These are phyloP conservation scores for Vanderwaltozyma verrucispora DNA, from an alignment of 805 yeast species.

Conservation along the genomic window DNA sequence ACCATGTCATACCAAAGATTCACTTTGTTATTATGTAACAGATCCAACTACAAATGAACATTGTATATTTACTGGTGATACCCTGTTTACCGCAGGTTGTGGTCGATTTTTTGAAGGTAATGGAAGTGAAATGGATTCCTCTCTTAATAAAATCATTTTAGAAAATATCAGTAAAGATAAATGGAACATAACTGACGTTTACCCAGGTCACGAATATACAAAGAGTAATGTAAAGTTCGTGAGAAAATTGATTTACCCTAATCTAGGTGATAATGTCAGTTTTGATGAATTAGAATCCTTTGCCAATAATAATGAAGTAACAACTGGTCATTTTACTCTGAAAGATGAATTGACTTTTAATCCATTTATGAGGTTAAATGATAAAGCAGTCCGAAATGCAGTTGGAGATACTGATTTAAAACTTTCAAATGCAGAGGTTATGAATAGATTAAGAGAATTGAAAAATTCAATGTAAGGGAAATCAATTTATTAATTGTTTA, in stretches of 20 bases:
- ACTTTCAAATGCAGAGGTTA: constrained; percentile 38
- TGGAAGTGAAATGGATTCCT: constrained; percentile 65
- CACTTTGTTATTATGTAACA: constrained; percentile 72
- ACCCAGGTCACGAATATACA: constrained; percentile 96
- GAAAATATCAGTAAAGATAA: constrained; percentile 39
- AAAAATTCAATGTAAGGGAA: constrained; percentile 39
- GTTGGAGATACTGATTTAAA: constrained; percentile 40
- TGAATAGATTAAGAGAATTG: constrained; percentile 64
- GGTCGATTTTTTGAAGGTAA: constrained; percentile 95
- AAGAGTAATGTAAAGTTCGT: constrained; percentile 71
- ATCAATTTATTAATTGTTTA: not conserved
- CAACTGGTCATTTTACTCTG: constrained; percentile 83
- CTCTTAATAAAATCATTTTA: constrained; percentile 53
- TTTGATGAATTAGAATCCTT: constrained; percentile 44
- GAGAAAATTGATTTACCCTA: constrained; percentile 44
- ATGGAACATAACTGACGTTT: constrained; percentile 46
- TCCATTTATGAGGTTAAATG: constrained; percentile 78
- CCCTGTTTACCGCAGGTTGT: constrained; percentile 87
- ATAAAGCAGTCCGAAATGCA: constrained; percentile 48
- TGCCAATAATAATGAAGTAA: constrained; percentile 45
- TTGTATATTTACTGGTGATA: constrained; percentile 92
- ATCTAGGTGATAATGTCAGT: constrained; percentile 32
- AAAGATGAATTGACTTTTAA: constrained; percentile 73
- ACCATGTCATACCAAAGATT: constrained; percentile 97
- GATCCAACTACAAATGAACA: constrained; percentile 53